Evolutionary conservation across 2,329 filamentous ascomycete genomes (phyloP), one percentile per base, ranked within the genome.

Genomic region (Mycogone perniciosa): DNA sequence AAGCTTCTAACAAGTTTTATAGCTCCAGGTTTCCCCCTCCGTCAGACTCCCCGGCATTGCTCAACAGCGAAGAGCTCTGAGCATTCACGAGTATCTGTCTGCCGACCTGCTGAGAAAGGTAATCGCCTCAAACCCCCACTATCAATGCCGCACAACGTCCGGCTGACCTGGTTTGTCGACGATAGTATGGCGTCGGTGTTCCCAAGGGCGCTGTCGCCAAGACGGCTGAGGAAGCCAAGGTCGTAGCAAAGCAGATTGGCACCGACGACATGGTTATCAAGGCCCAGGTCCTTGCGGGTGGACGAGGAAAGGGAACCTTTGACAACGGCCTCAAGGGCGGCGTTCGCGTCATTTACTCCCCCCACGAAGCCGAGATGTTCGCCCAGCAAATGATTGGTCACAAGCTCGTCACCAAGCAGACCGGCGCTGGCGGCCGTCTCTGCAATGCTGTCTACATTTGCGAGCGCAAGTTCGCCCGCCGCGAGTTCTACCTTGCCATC

Each of bases 371-470:
- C 67, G 88, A 89, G 80, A 96, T 97, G 84, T 96, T 99, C 70
- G 92, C 93, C 62, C 82, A 92, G 63, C 91, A 99, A 79, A 99
- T 99, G 93, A 97, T 99, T 74, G 93, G 93, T 68, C 92, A 99
- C 79, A 96, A 96, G 76, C 89, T 99, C 74, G 83, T 99, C 75
- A 99, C 93, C 73, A 99, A 99, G 84, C 93, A 99, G 80, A 99
- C 93, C 53, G 93, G 93, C 71, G 89, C 92, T 62, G 82, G 74
- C 63, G 93, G 93, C 68, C 89, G 93, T 71, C 83, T 95, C 70
- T 99, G 93, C 82, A 97, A 88, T 74, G 82, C 91, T 58, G 93
- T 99, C 69, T 97, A 95, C 80, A 97, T 99, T 70, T 95, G 92
- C 76, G 93, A 99, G 82, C 91, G 93, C 81, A 99, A 99, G 80